These are phyloP conservation scores for Aspergillus oerlinghausenensis DNA, from an alignment of 2,329 filamentous ascomycete genomes.

Conservation along the genomic window DNA sequence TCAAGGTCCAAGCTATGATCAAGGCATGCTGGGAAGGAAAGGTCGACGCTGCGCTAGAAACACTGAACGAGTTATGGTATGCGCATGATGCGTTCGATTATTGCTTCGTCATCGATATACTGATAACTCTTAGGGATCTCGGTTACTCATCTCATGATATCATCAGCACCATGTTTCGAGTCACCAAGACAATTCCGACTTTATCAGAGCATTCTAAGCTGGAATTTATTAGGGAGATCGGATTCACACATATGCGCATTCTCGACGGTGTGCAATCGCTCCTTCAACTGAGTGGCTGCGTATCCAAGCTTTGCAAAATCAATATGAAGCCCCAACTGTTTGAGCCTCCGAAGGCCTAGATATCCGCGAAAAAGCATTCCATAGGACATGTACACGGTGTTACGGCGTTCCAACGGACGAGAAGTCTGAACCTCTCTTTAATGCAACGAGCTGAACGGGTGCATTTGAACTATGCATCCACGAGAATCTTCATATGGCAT, in stretches of 20 bases:
- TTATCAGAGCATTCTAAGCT: slow-evolving; percentile 92
- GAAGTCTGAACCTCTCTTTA: background rate
- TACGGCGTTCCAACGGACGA: slow-evolving; percentile 10
- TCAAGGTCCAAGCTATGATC: slow-evolving; percentile 98
- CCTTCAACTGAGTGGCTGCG: slow-evolving; percentile 86
- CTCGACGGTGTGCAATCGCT: slow-evolving; percentile 96
- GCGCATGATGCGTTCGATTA: slow-evolving; percentile 11
- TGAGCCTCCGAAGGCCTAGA: slow-evolving; percentile 37
- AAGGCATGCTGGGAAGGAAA: slow-evolving; percentile 94
- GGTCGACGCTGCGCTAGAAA: slow-evolving; percentile 80
- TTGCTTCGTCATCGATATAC: background rate
- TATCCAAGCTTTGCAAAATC: slow-evolving; percentile 85
- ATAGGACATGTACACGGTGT: slow-evolving; percentile 21
- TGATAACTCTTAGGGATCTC: slow-evolving; percentile 52
- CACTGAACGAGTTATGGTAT: slow-evolving; percentile 82
- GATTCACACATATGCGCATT: slow-evolving; percentile 98
- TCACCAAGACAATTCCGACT: slow-evolving; percentile 91
- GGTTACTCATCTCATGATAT: slow-evolving; percentile 99
- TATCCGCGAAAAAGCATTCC: background rate
- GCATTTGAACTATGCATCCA: background rate
- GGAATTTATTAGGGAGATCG: slow-evolving; percentile 97
- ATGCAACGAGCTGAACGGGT: background rate
- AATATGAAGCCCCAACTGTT: slow-evolving; percentile 94
- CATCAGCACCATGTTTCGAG: slow-evolving; percentile 97
- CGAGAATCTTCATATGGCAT: background rate